These are phyloP conservation scores for Striga hermonthica DNA, from an alignment of 305 asterid genomes.

Conservation along the genomic window DNA sequence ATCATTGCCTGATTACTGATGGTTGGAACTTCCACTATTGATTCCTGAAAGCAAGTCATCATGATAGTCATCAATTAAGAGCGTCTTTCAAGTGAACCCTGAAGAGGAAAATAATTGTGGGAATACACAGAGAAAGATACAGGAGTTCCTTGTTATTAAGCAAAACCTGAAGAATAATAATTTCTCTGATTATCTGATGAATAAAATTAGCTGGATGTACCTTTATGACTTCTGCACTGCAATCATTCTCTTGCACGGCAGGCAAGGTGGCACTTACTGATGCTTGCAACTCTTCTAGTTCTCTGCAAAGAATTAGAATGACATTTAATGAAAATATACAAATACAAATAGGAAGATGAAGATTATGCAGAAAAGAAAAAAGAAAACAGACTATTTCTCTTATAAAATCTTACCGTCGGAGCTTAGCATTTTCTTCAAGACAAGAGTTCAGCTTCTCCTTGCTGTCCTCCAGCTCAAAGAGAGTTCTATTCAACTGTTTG, in stretches of 20 bases:
- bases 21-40: slow-evolving; percentile 60
- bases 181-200: too few species aligned
- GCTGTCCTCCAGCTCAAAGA: slow-evolving; percentile 63
- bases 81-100: background rate
- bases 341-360: slow-evolving; percentile 7
- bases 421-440: slow-evolving; percentile 71
- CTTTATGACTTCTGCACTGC: slow-evolving; percentile 60
- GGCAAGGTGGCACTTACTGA: slow-evolving; percentile 37
- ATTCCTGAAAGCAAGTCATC: slow-evolving; percentile 53
- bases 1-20: slow-evolving; percentile 35
- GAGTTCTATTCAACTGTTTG: slow-evolving; percentile 63
- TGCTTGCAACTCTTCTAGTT: slow-evolving; percentile 52
- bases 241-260: slow-evolving; percentile 42
- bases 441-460: slow-evolving; percentile 55
- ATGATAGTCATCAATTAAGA: background rate
- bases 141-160: background rate
- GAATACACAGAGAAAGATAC: too few species aligned
- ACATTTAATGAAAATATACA: background rate
- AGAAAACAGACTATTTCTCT: slow-evolving; percentile 19
- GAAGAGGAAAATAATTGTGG: background rate
- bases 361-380: slow-evolving; percentile 12
- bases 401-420: slow-evolving; percentile 47
- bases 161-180: background rate
- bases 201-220: slow-evolving; percentile 35
- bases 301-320: slow-evolving; percentile 43